phyloP scores from a whole-genome alignment of 805 yeast genomes.

The Schizosaccharomyces osmophilus region DNA sequence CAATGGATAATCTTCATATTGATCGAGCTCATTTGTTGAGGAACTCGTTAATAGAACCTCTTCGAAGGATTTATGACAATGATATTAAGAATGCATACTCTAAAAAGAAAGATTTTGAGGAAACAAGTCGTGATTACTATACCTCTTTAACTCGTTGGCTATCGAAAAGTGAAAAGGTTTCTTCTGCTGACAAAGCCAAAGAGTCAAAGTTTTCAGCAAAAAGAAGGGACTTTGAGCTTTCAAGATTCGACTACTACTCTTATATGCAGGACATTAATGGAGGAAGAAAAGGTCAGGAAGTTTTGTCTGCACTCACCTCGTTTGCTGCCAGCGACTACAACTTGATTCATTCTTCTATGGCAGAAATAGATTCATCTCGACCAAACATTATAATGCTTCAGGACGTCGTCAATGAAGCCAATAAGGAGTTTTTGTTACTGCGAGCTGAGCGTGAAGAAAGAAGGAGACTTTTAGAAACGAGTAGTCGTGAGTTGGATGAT shows the following conservation, averaged over 20 bases:
- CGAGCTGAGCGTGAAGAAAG: constrained; percentile 17
- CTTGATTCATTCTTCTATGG: not conserved
- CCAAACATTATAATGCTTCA: not conserved
- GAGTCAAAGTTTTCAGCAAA: constrained; percentile 20
- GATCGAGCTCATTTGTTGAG: not conserved
- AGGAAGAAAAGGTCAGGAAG: constrained; percentile 19
- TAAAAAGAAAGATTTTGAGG: constrained; percentile 17
- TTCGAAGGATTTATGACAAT: constrained; percentile 16
- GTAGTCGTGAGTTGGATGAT: constrained; percentile 5
- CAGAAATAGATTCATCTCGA: not conserved
- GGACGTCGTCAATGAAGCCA: constrained; percentile 8
- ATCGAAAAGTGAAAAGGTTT: constrained; percentile 15
- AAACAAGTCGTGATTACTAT: constrained; percentile 20
- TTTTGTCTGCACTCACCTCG: constrained; percentile 15
- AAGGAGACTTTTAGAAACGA: constrained; percentile 16
- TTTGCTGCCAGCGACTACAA: constrained; percentile 9
- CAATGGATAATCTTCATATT: not conserved
- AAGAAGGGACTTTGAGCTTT: constrained; percentile 17
- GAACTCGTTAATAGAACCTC: constrained; percentile 12
- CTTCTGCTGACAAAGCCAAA: constrained; percentile 13
- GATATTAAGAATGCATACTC: constrained; percentile 16
- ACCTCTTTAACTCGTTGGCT: constrained; percentile 22
- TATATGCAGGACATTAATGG: constrained; percentile 19
- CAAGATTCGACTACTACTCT: constrained; percentile 20
- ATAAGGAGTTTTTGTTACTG: constrained; percentile 13